phyloP scores from a whole-genome alignment of 106 monocot species.

The Gastrodia elata region DNA sequence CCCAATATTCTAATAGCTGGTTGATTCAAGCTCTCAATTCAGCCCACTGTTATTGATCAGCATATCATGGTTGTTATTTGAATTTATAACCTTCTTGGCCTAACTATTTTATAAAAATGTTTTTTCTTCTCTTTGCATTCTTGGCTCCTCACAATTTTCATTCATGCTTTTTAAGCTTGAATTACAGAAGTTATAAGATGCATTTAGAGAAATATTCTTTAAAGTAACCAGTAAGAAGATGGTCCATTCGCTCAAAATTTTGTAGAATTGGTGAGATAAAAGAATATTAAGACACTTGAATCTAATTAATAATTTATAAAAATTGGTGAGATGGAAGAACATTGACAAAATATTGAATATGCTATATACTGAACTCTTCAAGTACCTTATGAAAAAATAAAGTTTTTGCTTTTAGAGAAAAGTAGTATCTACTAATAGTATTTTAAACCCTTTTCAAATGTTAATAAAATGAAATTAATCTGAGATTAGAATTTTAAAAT shows the following conservation, averaged over 20 bases:
- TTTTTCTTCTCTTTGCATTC: neutral
- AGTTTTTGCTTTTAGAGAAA: neutral
- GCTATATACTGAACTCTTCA: neutral
- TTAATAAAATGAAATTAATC: neutral
- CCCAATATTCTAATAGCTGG: no score
- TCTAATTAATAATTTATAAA: neutral
- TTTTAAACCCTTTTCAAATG: neutral
- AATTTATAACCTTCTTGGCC: neutral
- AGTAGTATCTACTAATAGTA: neutral
- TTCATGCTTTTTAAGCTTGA: neutral
- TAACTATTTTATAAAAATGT: neutral
- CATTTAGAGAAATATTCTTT: neutral
- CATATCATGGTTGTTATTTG: neutral
- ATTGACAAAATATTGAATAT: neutral
- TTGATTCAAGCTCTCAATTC: no score
- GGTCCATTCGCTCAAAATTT: neutral
- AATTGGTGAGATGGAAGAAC: neutral
- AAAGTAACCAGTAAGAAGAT: neutral
- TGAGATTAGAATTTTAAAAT: neutral
- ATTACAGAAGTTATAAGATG: neutral
- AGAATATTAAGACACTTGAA: neutral
- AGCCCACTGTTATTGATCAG: no score
- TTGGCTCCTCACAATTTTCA: neutral
- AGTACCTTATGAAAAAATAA: neutral
- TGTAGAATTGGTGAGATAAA: neutral